Conservation (phyloP, 257 asterid species). For the Fraxinus americana region DNA sequence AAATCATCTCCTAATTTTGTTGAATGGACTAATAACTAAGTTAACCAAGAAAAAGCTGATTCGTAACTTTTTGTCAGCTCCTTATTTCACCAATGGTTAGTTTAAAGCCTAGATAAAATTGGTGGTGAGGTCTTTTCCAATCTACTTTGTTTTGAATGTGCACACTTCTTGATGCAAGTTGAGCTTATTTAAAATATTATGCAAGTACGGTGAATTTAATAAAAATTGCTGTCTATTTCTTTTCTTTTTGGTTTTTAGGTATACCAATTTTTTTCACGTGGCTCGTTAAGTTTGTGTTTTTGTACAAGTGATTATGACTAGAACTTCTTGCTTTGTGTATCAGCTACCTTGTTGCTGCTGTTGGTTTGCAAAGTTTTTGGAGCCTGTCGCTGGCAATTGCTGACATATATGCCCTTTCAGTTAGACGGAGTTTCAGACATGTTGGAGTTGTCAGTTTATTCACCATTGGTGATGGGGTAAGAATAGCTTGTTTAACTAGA, state of each 20-base stretch:
- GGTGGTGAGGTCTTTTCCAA: background rate
- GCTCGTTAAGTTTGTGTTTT: background rate
- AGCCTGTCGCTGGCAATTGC: constrained; percentile 71
- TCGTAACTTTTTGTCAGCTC: background rate
- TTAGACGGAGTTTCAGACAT: constrained; percentile 74
- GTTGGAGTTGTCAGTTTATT: constrained; percentile 58
- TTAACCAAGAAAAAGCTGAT: background rate
- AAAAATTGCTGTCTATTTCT: background rate
- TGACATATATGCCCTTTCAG: constrained; percentile 69
- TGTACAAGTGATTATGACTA: constrained; percentile 21
- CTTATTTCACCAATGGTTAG: constrained; percentile 2
- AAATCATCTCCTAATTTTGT: background rate
- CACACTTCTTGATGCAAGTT: background rate
- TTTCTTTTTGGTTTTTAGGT: background rate
- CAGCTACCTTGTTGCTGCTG: constrained; percentile 92
- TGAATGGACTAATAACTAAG: background rate
- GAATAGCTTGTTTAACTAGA: constrained; percentile 25
- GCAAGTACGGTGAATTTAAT: background rate
- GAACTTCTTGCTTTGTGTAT: constrained; percentile 26
- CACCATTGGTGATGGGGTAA: constrained; percentile 92
- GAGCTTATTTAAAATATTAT: background rate
- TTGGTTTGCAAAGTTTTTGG: constrained; percentile 85
- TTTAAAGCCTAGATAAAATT: constrained; percentile 19
- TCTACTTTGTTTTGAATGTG: background rate
- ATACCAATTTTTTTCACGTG: background rate